Evolutionary conservation across 768 basidiomycete species (phyloP).

Genomic region (Pleurotus eryngii): DNA sequence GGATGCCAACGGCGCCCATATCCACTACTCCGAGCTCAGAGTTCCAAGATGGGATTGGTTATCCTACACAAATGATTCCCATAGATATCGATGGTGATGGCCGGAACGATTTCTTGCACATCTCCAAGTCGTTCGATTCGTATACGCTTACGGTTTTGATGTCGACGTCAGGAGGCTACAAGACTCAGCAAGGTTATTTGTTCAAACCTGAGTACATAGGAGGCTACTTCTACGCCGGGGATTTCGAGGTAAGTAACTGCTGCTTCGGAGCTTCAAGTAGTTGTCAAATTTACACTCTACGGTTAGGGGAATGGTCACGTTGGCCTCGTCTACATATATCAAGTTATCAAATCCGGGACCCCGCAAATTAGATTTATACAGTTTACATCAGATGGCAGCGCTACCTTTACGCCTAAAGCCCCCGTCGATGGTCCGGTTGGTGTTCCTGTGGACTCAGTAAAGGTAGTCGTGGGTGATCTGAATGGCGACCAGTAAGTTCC

Average conservation of each 20-base stretch:
- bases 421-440: conserved; percentile 1
- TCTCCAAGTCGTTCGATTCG: background rate
- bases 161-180: background rate
- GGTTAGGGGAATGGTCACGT: background rate
- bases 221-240: conserved; percentile 1
- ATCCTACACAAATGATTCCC: conserved; percentile 1
- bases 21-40: background rate
- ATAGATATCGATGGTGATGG: conserved; percentile 3
- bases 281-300: background rate
- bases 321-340: conserved; percentile 6
- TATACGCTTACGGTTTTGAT: background rate
- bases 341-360: background rate
- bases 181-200: background rate
- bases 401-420: background rate
- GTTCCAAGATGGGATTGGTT: background rate
- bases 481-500: background rate
- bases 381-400: background rate
- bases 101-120: conserved; percentile 4
- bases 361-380: conserved; percentile 4
- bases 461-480: conserved; percentile 1
- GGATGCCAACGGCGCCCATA: background rate
- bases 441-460: background rate
- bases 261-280: background rate
- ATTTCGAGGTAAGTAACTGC: background rate
- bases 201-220: conserved; percentile 5